Percentiles rank a stretch among this genome's conserved stretches.
Evolutionary conservation across 768 basidiomycete species (phyloP).

Genomic region (Clitopilus hobsonii): DNA sequence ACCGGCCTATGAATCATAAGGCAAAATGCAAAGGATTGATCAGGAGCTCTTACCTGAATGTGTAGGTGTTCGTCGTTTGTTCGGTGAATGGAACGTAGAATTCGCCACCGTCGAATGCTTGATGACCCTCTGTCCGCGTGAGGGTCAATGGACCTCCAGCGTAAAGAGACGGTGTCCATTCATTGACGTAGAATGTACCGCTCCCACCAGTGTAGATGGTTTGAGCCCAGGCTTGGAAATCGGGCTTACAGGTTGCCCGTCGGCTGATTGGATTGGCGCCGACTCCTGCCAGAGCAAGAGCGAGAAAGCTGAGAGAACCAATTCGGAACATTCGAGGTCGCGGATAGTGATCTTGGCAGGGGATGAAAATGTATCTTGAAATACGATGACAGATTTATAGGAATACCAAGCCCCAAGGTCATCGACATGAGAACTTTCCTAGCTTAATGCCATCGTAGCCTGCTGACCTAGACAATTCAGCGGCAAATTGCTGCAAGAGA

Average conservation of each 20-base stretch:
- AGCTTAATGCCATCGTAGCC: too few relatives aligned
- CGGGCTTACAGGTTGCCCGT: constrained; percentile 7
- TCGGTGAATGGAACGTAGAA: constrained; percentile 9
- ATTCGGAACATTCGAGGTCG: too few relatives aligned
- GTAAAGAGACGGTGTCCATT: constrained; percentile 5
- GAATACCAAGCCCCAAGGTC: too few relatives aligned
- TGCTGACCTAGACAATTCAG: too few relatives aligned
- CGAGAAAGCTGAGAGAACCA: too few relatives aligned
- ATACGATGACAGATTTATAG: too few relatives aligned
- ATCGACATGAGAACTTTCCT: too few relatives aligned
- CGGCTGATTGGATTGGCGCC: constrained; percentile 7
- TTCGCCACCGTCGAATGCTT: constrained; percentile 5
- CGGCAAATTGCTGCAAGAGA: too few relatives aligned
- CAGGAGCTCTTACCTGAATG: constrained; percentile 7
- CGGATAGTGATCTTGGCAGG: too few relatives aligned
- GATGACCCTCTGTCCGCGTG: background rate
- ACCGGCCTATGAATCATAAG: background rate
- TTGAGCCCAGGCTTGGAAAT: constrained; percentile 5
- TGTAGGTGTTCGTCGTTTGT: constrained; percentile 8
- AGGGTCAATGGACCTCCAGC: constrained; percentile 7
- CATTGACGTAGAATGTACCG: constrained; percentile 6
- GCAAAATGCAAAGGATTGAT: background rate
- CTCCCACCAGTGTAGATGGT: constrained; percentile 9
- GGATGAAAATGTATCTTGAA: too few relatives aligned
- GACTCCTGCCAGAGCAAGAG: constrained; percentile 23